Evolutionary conservation across 2,329 filamentous ascomycete species (phyloP), one percentile per base, ranked within the genome.

Genomic region (Myriosclerotinia curreyana): DNA sequence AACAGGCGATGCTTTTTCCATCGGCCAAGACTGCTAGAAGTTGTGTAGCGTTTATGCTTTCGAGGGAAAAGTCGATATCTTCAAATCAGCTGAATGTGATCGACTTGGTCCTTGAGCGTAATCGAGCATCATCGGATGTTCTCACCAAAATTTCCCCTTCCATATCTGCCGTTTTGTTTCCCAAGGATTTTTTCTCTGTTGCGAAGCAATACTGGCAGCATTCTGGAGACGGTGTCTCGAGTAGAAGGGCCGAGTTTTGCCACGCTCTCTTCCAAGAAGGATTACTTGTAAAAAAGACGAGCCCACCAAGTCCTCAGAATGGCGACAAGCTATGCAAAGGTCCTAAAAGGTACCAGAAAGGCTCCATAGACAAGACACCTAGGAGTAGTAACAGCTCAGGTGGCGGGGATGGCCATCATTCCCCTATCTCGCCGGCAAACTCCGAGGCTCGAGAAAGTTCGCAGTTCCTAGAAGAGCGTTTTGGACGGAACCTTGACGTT

Each of bases 161-260:
- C 12, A 79, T 93, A 28, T 89, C 84, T 1, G 87, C 86, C 31
- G 86, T 96, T 3, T 74, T 98, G 50, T 92, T 89, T 70, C 85
- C 87, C 0, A 79, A 83, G 53, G 83, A 86, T 15, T 78, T 86
- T 22, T 93, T 88, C 71, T 78, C 85, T 5, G 76, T 90, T 65
- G 91, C 92, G n/a, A 98, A 97, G 76, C 85, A 92, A 72, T 97
- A 96, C 73, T 99, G 95, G 95, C 95, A 98, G 75, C 95, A 99
- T 76, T 90, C 91, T 0, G 95, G 95, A 25, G 93, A 96, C 67
- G 95, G 95, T 20, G 82, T 96, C 17, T 97, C 93, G 0, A 97
- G 93, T 75, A 87, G 95, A 58, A 86, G 92, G 49, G 93, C 92
- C 42, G 94, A 97, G 74, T 97, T 96, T 76, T 96, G 91, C 74